Evolutionary conservation across 2,329 filamentous ascomycete genomes (phyloP).

Genomic region (Trichoderma citrinoviride): DNA sequence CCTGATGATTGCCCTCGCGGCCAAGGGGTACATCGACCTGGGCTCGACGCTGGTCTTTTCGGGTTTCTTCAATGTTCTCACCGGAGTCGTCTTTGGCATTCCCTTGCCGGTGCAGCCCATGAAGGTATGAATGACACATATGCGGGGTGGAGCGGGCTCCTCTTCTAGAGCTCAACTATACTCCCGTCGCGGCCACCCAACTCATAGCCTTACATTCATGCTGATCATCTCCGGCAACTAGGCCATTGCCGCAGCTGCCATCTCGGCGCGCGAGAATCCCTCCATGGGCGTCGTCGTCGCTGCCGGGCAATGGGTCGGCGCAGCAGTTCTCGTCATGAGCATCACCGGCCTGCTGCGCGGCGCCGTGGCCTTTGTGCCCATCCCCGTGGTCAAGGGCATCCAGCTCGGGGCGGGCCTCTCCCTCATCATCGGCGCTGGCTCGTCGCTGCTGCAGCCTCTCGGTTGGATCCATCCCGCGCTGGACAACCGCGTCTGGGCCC

Average conservation of each 20-base stretch:
- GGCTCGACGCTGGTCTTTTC: conserved; percentile 84
- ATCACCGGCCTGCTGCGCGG: conserved; percentile 73
- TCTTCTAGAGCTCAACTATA: background rate
- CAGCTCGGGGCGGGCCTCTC: conserved; percentile 89
- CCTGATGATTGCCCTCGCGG: conserved; percentile 79
- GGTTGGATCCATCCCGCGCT: conserved; percentile 65
- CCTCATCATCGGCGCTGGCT: conserved; percentile 74
- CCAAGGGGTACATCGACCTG: conserved; percentile 75
- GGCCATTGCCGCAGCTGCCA: conserved; percentile 89
- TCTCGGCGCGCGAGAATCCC: conserved; percentile 59
- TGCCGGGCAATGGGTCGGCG: conserved; percentile 67
- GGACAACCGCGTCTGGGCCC: conserved; percentile 76
- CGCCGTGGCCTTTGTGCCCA: conserved; percentile 71
- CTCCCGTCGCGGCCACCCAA: background rate
- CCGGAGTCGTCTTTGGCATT: conserved; percentile 79
- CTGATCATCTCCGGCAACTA: conserved; percentile 29
- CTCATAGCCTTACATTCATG: too few species aligned
- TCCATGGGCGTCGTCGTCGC: conserved; percentile 65
- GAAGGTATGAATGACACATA: conserved; percentile 46
- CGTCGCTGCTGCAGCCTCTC: conserved; percentile 63
- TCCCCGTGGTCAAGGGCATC: conserved; percentile 90
- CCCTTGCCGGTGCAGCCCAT: conserved; percentile 90
- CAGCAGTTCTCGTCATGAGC: conserved; percentile 72
- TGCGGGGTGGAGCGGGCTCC: background rate
- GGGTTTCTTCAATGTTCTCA: conserved; percentile 80